Base-by-base conservation (phyloP, 169 alveolate genomes). In the Theileria parva region DNA sequence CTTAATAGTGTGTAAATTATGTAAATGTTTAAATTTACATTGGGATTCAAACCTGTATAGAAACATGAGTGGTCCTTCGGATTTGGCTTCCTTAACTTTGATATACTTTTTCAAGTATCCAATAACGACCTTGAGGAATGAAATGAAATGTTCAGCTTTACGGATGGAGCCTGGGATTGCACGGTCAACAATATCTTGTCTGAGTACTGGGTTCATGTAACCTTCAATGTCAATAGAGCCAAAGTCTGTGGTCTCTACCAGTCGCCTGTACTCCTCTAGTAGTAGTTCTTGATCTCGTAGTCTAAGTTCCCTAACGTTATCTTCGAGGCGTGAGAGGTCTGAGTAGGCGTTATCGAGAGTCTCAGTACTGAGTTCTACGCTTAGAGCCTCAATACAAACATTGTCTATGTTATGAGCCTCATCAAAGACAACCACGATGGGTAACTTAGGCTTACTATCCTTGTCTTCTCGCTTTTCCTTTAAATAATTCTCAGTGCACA, bases 321-420 rank as follows among this genome's bases (percentile, higher is more conserved):
- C 88, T 13, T 86, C 86, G 11, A 95, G 85, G 60, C 80, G 86
- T 34, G 80, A 76, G 32, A 95, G 80, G 83, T 96, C 96, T 59
- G 88, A 75, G 59, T 89, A 85, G 13, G 99, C 98, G 12, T 90
- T 89, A 67, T 92, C 94, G 59, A 97, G 74, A 1, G 91, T 88
- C 50, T 88, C 94, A 34, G 93, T 85, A 79, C 94, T 97, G 39
- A 97, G 85, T 73, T 96, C 94, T 4, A 97, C 96, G 85, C 97
- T 94, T 77, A 96, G 93, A 8, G 99, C 98, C 86, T 98, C 99
- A 48, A 97, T 95, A 85, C 99, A 98, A 44, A 97, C 98, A 79
- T 97, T 96, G 87, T 98, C 99, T 72, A 98, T 98, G 91, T 98
- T 98, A 88, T 98, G 99, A n/a, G 99, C 99, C 91, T 97, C 99